Percentiles rank a stretch among this genome's conserved stretches.
phyloP scores from a whole-genome alignment of 2,329 filamentous ascomycete genomes.

The Annulohypoxylon truncatum region DNA sequence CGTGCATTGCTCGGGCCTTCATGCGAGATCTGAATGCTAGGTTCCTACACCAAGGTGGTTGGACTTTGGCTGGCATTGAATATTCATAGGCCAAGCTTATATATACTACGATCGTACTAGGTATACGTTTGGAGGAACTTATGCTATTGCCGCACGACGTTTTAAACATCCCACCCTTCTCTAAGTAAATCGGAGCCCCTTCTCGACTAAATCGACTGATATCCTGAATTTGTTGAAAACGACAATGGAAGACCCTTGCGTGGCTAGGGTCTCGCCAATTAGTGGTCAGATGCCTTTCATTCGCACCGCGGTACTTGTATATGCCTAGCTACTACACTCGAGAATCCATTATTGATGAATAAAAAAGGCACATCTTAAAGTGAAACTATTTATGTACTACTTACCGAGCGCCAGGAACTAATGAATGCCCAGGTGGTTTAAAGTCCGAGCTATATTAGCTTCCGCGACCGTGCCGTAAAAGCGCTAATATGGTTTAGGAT shows the following conservation, averaged over 20 bases:
- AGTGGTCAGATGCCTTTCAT: neutral
- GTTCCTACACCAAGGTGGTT: neutral
- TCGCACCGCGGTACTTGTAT: neutral
- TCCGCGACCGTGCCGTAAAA: constrained; percentile 21
- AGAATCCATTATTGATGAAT: neutral
- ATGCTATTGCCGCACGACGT: neutral
- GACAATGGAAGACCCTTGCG: neutral
- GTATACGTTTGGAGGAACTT: neutral
- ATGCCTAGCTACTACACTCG: neutral
- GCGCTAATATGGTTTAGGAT: constrained; percentile 24
- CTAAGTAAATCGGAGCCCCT: neutral
- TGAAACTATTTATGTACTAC: neutral
- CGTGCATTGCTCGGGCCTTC: neutral
- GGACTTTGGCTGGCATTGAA: neutral
- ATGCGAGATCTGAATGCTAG: neutral
- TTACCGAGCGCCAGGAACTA: neutral
- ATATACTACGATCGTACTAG: neutral
- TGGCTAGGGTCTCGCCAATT: neutral
- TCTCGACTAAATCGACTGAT: neutral
- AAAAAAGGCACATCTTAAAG: neutral
- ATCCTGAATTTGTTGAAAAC: neutral
- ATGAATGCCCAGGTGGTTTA: constrained; percentile 7
- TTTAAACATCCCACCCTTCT: neutral
- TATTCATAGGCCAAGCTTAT: neutral
- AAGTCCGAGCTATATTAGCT: constrained; percentile 28